Percentiles rank a stretch among this genome's conserved stretches.
Evolutionary conservation across 345 rosid genomes (phyloP).

Genomic region (Punica granatum): DNA sequence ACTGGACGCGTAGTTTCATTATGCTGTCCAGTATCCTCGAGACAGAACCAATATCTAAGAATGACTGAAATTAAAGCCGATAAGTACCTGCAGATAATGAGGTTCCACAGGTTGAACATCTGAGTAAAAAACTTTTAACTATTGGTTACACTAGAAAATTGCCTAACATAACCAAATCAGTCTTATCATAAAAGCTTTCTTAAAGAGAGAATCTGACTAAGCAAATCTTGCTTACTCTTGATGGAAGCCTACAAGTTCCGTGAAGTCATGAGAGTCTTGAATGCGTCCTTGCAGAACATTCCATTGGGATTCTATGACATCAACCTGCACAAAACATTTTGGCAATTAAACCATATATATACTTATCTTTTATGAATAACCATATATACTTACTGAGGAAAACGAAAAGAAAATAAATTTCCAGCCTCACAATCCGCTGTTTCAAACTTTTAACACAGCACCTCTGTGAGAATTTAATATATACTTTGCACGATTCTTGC

Average conservation of each 20-base stretch:
- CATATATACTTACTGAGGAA: not conserved
- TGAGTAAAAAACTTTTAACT: not conserved
- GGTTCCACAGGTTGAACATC: not conserved
- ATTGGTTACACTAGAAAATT: not conserved
- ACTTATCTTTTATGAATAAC: too few relatives aligned
- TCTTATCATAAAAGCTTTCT: slow-evolving; percentile 1
- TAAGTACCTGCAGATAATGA: slow-evolving; percentile 54
- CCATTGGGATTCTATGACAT: slow-evolving; percentile 99
- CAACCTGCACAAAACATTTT: slow-evolving; percentile 44
- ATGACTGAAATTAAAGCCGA: slow-evolving; percentile 93
- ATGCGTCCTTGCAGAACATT: slow-evolving; percentile 80
- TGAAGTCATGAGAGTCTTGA: slow-evolving; percentile 84
- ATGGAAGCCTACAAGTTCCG: slow-evolving; percentile 91
- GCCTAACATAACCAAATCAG: not conserved
- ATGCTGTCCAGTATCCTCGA: slow-evolving; percentile 92
- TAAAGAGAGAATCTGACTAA: too few relatives aligned
- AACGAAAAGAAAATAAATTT: not conserved
- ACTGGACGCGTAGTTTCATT: slow-evolving; percentile 92
- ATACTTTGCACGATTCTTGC: too few relatives aligned
- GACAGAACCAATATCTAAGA: slow-evolving; percentile 93
- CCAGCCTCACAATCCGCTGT: not conserved
- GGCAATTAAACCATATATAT: not conserved
- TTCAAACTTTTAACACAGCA: not conserved
- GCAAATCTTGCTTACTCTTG: slow-evolving; percentile 88
- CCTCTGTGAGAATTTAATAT: too few relatives aligned